Conservation (phyloP, 2,329 filamentous ascomycete genomes). For the Trichoderma endophyticum region DNA sequence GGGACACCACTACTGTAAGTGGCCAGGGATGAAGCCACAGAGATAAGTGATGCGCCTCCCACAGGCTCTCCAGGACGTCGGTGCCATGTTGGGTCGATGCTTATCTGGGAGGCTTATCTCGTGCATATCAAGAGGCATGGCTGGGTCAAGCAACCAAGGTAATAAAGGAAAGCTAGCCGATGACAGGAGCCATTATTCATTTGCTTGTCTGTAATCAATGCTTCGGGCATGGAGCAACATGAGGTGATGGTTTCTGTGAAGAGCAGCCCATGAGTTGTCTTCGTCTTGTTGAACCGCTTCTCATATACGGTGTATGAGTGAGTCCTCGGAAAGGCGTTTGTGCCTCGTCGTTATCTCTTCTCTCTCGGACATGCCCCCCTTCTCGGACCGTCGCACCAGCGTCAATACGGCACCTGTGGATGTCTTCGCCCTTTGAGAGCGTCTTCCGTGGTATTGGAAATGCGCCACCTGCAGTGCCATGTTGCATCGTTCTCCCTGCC, state of each 20-base stretch:
- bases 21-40: conserved; percentile 13
- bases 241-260: not conserved
- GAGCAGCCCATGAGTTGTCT: not conserved
- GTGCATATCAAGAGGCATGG: not conserved
- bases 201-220: not conserved
- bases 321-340: not conserved
- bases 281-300: not conserved
- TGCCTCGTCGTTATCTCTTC: not conserved
- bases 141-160: not conserved
- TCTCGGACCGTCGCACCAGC: not conserved
- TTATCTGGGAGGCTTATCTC: conserved; percentile 18
- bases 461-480: conserved; percentile 9
- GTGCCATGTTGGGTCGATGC: conserved; percentile 14
- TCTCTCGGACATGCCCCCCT: not conserved
- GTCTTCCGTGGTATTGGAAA: not conserved
- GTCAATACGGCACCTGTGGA: not conserved
- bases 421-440: not conserved
- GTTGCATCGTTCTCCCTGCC: not conserved
- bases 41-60: conserved; percentile 18
- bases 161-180: not conserved
- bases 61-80: conserved; percentile 5
- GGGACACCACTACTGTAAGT: not conserved
- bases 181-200: conserved; percentile 8
- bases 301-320: not conserved
- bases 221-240: not conserved